Base-by-base conservation (phyloP, 202 grass and related monocot species). In the Setaria italica region DNA sequence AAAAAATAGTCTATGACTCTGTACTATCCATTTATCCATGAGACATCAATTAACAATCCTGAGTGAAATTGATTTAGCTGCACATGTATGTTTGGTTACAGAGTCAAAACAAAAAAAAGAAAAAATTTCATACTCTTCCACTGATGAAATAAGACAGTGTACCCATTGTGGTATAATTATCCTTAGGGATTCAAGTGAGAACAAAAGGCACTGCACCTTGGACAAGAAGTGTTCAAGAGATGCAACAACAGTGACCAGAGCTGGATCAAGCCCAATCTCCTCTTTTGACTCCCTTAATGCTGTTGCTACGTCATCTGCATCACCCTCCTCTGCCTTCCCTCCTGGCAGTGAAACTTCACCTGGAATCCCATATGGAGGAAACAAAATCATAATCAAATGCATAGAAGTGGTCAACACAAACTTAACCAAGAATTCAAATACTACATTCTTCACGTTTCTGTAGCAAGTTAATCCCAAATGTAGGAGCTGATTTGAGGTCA, bases 311-410 rank as follows among this genome's bases (percentile, higher is more conserved):
- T 95, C 93, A 74, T 98, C 93, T n/a, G 82, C 85, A 71, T 98
- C 96, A 20, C 93, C 86, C 76, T 98, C 96, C 16, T 98, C 93
- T 1, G 86, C 85, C 85, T 98, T 98, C 3, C 95, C 96, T 85
- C 96, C 96, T 1, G 96, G 96, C 21, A 98, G 92, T 48, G 93
- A 88, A 82, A 98, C 91, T 89, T 98, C 96, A 50, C 96, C 93
- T 98, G 34, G 45, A 72, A 87, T 70, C 63, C 1, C 67, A 79
- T 21, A 79, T 79, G 53, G 9, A 62, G 60, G 37, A 11, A 62
- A 81, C 2, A 47, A 41, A 68, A 17, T 56, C 13, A 60, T 37
- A 42, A 86, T n/a, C 13, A 89, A 86, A 81, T 45, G 41, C 62
- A 62, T 33, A 77, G 37, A 89, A 79, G 54, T 2, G 6, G 9